These are phyloP conservation scores for Podospora conica DNA, from an alignment of 495 filamentous ascomycete species.

Conservation along the genomic window DNA sequence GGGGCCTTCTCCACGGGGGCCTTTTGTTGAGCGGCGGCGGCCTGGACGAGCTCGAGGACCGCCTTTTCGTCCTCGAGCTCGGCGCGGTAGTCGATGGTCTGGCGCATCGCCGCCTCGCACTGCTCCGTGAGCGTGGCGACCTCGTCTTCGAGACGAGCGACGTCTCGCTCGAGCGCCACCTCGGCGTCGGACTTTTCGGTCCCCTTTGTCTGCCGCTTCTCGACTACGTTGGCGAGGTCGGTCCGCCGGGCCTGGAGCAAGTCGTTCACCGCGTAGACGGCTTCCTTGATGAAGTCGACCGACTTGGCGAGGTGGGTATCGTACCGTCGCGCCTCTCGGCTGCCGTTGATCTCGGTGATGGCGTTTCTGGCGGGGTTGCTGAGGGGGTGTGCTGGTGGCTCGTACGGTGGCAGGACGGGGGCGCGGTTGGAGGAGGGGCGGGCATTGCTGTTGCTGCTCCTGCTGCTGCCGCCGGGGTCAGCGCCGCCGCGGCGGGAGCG, in stretches of 20 bases:
- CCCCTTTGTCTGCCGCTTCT: slow-evolving; percentile 29
- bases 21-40: slow-evolving; percentile 12
- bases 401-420: slow-evolving; percentile 50
- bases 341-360: slow-evolving; percentile 27
- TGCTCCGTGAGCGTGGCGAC: slow-evolving; percentile 33
- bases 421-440: neutral
- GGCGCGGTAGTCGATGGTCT: slow-evolving; percentile 41
- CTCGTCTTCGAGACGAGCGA: slow-evolving; percentile 31
- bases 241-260: slow-evolving; percentile 44
- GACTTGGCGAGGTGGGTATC: slow-evolving; percentile 35
- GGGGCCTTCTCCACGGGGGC: slow-evolving; percentile 10
- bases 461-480: neutral
- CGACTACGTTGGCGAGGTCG: slow-evolving; percentile 29
- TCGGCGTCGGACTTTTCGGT: slow-evolving; percentile 36
- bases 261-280: slow-evolving; percentile 49
- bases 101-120: slow-evolving; percentile 39
- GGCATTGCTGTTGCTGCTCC: neutral
- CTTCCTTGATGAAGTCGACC: slow-evolving; percentile 29
- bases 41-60: slow-evolving; percentile 36
- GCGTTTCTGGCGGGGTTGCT: slow-evolving; percentile 24
- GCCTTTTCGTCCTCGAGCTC: slow-evolving; percentile 41
- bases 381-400: slow-evolving; percentile 50
- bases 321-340: slow-evolving; percentile 30
- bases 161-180: slow-evolving; percentile 33
- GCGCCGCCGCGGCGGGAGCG: neutral